Conservation (phyloP, 2,329 filamentous ascomycete genomes). For the Chaetomium strumarium region DNA sequence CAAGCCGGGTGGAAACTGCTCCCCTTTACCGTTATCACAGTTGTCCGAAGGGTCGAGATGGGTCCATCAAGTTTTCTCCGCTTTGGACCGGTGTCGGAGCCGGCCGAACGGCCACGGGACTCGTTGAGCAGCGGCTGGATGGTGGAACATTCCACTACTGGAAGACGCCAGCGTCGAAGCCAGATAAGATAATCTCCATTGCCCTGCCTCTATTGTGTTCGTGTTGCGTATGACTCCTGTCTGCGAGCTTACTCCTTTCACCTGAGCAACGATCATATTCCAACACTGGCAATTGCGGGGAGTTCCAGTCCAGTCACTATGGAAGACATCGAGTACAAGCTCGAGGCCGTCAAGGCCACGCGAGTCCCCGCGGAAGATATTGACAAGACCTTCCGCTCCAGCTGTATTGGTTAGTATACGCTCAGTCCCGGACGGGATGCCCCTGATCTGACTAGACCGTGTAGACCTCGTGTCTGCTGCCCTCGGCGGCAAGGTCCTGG, state of each 20-base stretch:
- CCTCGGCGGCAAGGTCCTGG: slow-evolving; percentile 58
- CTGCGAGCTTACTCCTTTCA: background rate
- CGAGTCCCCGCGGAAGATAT: slow-evolving; percentile 48
- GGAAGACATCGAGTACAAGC: slow-evolving; percentile 46
- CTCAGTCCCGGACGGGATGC: background rate
- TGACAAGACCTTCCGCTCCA: slow-evolving; percentile 56
- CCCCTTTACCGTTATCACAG: slow-evolving; percentile 3
- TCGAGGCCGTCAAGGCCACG: slow-evolving; percentile 49
- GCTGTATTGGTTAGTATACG: slow-evolving; percentile 50
- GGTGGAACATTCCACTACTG: background rate
- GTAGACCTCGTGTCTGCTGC: slow-evolving; percentile 56
- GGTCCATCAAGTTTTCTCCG: slow-evolving; percentile 6
- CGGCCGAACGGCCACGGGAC: slow-evolving; percentile 14
- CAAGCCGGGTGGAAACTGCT: background rate
- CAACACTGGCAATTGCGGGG: background rate
- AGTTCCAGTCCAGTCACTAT: slow-evolving; percentile 25
- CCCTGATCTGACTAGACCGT: background rate
- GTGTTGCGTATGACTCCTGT: background rate
- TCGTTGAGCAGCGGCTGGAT: background rate
- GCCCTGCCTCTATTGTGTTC: background rate
- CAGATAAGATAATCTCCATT: slow-evolving; percentile 7
- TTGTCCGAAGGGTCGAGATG: background rate
- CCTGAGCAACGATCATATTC: background rate
- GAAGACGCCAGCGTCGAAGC: background rate
- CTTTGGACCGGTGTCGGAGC: slow-evolving; percentile 13